Conservation (phyloP, 176 grass and related monocot genomes). For the sorghum (Sorghum bicolor) region DNA sequence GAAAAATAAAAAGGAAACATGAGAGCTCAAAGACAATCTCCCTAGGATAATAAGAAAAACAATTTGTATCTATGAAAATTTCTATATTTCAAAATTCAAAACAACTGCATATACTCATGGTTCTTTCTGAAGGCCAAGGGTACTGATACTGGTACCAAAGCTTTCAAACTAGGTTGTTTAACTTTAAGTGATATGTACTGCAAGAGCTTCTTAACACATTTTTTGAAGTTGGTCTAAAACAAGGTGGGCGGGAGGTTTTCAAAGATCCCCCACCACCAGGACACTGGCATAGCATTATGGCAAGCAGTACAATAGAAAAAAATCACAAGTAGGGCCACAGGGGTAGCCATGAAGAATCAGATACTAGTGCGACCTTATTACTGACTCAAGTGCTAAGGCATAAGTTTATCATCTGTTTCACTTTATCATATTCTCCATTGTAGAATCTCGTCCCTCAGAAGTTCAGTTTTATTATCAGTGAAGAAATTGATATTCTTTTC, state of each 20-base stretch:
- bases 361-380: constrained; percentile 25
- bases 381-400: constrained; percentile 31
- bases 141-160: background rate
- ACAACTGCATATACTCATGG: background rate
- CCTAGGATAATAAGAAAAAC: constrained; percentile 14
- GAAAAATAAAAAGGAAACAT: constrained; percentile 20
- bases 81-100: background rate
- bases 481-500: constrained; percentile 15
- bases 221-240: background rate
- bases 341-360: constrained; percentile 28
- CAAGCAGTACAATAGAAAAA: constrained; percentile 4
- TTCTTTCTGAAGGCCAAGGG: background rate
- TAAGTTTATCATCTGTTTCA: constrained; percentile 24
- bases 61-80: background rate
- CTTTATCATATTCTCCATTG: background rate
- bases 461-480: background rate
- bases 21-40: constrained; percentile 10
- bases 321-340: background rate
- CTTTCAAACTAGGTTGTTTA: background rate
- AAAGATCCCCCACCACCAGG: background rate
- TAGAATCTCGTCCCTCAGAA: constrained; percentile 17
- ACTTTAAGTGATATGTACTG: background rate
- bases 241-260: background rate
- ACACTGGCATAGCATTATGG: background rate
- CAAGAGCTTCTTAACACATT: background rate